Evolutionary conservation across 139 green algal species (phyloP).

Genomic region (Chlamydomonas incerta): DNA sequence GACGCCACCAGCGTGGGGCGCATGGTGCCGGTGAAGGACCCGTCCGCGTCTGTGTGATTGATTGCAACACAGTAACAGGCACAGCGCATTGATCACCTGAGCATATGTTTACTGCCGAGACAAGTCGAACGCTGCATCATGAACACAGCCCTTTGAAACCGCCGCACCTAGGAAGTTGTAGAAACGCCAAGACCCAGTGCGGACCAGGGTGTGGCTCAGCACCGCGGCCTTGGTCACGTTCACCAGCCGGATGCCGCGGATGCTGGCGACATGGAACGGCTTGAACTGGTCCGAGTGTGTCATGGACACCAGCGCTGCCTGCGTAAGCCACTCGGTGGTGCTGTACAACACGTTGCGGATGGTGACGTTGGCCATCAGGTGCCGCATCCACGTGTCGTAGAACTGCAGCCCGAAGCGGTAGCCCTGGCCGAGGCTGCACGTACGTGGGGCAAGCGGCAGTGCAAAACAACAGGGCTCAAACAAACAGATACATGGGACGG

Average conservation of each 20-base stretch:
- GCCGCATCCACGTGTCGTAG: background rate
- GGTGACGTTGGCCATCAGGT: background rate
- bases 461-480: too few relatives aligned
- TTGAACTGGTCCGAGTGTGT: background rate
- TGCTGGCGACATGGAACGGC: background rate
- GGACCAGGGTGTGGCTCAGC: background rate
- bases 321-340: background rate
- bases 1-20: background rate
- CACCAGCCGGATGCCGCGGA: background rate
- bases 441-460: background rate
- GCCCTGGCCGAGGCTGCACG: background rate
- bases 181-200: background rate
- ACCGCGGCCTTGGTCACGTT: background rate
- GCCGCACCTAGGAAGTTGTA: background rate
- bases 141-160: too few relatives aligned
- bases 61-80: too few relatives aligned
- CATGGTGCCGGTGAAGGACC: background rate
- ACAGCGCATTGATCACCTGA: too few relatives aligned
- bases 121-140: too few relatives aligned
- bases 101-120: too few relatives aligned
- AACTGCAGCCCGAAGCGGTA: background rate
- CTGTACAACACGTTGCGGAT: background rate
- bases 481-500: too few relatives aligned
- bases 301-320: background rate
- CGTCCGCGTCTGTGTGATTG: background rate